Evolutionary conservation across 2,329 filamentous ascomycete genomes (phyloP).

Genomic region (Knufia fluminis): DNA sequence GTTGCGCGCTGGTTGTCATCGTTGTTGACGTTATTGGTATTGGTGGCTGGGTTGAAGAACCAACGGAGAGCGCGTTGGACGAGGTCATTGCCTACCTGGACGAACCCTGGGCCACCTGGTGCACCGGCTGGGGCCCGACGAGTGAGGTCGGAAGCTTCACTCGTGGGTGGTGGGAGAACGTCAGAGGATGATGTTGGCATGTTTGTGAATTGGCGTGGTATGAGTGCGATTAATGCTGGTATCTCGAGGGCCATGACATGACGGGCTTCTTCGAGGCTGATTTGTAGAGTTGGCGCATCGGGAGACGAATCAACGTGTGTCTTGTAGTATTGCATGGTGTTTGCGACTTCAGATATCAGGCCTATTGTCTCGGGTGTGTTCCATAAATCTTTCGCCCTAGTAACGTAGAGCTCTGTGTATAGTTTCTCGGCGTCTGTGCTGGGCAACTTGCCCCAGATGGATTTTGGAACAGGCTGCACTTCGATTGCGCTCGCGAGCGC

Average conservation of each 20-base stretch:
- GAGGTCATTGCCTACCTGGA: constrained; percentile 12
- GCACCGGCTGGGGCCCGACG: constrained; percentile 14
- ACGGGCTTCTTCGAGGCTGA: constrained; percentile 54
- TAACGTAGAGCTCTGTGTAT: constrained; percentile 65
- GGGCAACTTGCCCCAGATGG: constrained; percentile 71
- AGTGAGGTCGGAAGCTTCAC: constrained; percentile 17
- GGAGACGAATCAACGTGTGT: constrained; percentile 30
- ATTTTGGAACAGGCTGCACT: constrained; percentile 63
- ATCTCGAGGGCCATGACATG: constrained; percentile 72
- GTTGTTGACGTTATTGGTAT: constrained; percentile 6
- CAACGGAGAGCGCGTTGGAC: constrained; percentile 19
- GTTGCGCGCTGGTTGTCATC: constrained; percentile 6
- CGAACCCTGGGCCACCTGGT: constrained; percentile 14
- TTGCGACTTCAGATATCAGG: constrained; percentile 61
- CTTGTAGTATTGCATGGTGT: constrained; percentile 42
- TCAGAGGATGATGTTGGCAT: constrained; percentile 67
- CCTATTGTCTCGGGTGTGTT: constrained; percentile 62
- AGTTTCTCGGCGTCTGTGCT: constrained; percentile 57
- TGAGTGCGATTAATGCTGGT: constrained; percentile 57
- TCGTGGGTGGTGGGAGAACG: constrained; percentile 59
- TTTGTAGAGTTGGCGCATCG: constrained; percentile 36
- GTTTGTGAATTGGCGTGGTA: constrained; percentile 57
- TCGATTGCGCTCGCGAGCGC: constrained; percentile 71
- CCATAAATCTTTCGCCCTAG: constrained; percentile 74
- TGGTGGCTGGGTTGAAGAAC: constrained; percentile 15